phyloP scores from a whole-genome alignment of 345 rosid species.

The Eucalyptus viminalis region DNA sequence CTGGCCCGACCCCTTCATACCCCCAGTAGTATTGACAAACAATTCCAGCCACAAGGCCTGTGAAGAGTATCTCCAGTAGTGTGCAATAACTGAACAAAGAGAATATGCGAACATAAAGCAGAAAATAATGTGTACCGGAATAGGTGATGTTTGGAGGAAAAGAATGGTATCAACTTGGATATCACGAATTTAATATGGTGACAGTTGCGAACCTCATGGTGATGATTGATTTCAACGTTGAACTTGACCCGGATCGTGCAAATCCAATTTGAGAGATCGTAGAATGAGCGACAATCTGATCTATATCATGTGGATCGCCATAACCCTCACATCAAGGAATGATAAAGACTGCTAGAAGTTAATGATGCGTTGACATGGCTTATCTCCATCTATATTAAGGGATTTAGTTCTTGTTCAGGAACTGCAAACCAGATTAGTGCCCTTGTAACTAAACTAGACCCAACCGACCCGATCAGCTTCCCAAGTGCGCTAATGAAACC shows the following conservation, averaged over 20 bases:
- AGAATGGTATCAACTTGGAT: background rate
- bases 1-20: too few species aligned
- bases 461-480: rapidly evolving
- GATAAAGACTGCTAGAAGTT: background rate
- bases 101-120: rapidly evolving
- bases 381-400: background rate
- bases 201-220: too few species aligned
- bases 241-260: background rate
- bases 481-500: background rate
- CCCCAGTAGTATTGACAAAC: background rate
- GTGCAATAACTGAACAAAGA: background rate
- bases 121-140: background rate
- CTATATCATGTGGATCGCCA: background rate
- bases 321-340: background rate
- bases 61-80: background rate
- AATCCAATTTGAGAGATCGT: background rate
- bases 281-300: background rate
- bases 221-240: background rate
- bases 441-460: rapidly evolving
- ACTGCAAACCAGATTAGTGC: background rate
- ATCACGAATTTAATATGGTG: background rate
- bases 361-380: background rate
- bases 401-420: background rate
- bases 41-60: background rate
- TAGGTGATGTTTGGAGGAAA: background rate